Evolutionary conservation across 192 early-diverging fungal genomes (phyloP).

Genomic region (Funneliformis geosporum): DNA sequence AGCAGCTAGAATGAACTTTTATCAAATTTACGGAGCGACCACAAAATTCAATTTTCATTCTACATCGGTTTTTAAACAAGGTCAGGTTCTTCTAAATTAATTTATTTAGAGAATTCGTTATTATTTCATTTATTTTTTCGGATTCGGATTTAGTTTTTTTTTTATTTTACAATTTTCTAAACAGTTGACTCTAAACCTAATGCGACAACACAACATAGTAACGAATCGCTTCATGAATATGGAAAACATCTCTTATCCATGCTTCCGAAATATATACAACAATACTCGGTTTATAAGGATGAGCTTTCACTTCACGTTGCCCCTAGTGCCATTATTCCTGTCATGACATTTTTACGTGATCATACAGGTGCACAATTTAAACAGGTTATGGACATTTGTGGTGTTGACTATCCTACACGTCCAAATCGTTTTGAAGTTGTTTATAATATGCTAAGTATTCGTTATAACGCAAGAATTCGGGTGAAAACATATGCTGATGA

Average conservation of each 20-base stretch:
- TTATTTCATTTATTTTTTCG: too few species aligned
- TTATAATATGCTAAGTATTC: conserved; percentile 85
- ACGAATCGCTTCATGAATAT: conserved; percentile 72
- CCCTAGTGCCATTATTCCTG: conserved; percentile 74
- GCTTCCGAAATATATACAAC: conserved; percentile 96
- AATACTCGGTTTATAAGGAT: conserved; percentile 97
- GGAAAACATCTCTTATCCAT: conserved; percentile 83
- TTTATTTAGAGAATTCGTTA: too few species aligned
- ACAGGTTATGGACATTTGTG: conserved; percentile 86
- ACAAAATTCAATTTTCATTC: neutral
- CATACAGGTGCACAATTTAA: conserved; percentile 93
- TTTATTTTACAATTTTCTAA: neutral
- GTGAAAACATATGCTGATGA: conserved; percentile 98
- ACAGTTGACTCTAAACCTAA: neutral
- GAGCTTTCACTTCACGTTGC: conserved; percentile 95
- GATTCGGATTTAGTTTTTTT: too few species aligned
- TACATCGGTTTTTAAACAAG: neutral
- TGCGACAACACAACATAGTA: neutral
- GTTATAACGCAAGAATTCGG: conserved; percentile 90
- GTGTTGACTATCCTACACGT: conserved; percentile 88
- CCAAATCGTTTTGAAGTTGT: conserved; percentile 96
- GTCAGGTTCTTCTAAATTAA: neutral
- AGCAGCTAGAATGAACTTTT: neutral
- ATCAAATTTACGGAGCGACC: neutral
- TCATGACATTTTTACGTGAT: conserved; percentile 89